These are phyloP conservation scores for Rubroboletus pulcherrimus DNA, from an alignment of 768 basidiomycete species.

Conservation along the genomic window DNA sequence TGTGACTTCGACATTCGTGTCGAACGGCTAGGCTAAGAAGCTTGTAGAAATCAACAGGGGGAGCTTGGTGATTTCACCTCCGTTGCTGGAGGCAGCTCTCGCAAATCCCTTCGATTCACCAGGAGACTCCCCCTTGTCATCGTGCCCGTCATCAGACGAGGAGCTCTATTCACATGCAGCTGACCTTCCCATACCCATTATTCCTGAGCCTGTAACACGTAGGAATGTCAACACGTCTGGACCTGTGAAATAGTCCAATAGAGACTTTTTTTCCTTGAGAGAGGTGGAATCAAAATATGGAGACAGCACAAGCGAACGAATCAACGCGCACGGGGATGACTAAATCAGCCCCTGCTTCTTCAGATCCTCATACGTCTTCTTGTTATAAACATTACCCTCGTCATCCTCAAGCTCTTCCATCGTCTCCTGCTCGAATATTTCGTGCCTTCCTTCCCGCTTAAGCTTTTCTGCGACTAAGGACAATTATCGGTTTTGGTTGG, in stretches of 20 bases:
- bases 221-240: slow-evolving; percentile 6
- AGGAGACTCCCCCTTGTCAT: slow-evolving; percentile 59
- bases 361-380: slow-evolving; percentile 95
- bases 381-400: slow-evolving; percentile 97
- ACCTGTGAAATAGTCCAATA: slow-evolving; percentile 7
- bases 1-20: neutral
- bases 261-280: neutral
- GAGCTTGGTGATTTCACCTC: slow-evolving; percentile 32
- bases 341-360: slow-evolving; percentile 93
- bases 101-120: slow-evolving; percentile 76
- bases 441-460: slow-evolving; percentile 93
- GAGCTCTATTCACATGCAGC: slow-evolving; percentile 75
- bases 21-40: neutral
- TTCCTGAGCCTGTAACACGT: slow-evolving; percentile 29
- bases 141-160: slow-evolving; percentile 81
- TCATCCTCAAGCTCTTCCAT: slow-evolving; percentile 99
- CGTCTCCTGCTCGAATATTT: slow-evolving; percentile 88
- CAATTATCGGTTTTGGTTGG: neutral
- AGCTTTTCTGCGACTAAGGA: slow-evolving; percentile 89
- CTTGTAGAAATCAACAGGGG: slow-evolving; percentile 18
- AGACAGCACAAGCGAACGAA: slow-evolving; percentile 4
- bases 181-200: slow-evolving; percentile 65
- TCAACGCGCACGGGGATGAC: neutral
- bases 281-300: neutral
- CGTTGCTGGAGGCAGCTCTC: slow-evolving; percentile 39